Conservation (phyloP, 2,329 filamentous ascomycete species). For the Albifimbria verrucaria region DNA sequence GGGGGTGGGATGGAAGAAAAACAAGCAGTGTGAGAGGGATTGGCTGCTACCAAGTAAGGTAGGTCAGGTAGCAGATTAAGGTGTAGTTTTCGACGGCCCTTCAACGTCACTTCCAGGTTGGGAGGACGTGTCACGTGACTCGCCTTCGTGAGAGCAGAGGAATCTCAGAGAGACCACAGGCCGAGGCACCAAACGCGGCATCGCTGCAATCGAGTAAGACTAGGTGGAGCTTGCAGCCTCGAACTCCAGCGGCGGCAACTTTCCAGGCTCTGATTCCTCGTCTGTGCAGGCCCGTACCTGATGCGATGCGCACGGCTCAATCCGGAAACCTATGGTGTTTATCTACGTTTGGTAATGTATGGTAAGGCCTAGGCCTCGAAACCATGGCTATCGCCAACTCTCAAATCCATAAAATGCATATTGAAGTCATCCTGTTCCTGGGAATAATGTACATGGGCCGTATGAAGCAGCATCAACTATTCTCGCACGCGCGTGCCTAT, state of each 20-base stretch:
- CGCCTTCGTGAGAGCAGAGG: neutral
- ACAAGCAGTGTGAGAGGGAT: conserved; percentile 31
- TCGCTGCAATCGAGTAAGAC: neutral
- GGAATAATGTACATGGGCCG: conserved; percentile 23
- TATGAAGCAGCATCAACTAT: conserved; percentile 11
- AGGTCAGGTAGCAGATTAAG: conserved; percentile 25
- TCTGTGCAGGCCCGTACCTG: no score
- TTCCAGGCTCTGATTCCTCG: no score
- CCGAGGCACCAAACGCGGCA: neutral
- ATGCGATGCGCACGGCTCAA: neutral
- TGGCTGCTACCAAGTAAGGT: conserved; percentile 12
- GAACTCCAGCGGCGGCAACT: no score
- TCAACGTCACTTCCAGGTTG: conserved; percentile 32
- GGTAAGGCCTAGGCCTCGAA: no score
- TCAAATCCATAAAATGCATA: neutral
- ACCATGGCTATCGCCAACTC: neutral
- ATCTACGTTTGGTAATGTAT: no score
- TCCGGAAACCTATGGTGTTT: neutral
- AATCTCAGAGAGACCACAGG: neutral
- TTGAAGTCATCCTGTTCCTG: neutral
- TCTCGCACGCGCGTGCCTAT: neutral
- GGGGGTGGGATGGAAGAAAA: conserved; percentile 31
- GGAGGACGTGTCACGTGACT: conserved; percentile 28
- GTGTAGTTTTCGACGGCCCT: no score
- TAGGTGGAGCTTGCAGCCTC: neutral